Evolutionary conservation across 306 rosid species (phyloP).

Genomic region (Gleditsia sinensis): DNA sequence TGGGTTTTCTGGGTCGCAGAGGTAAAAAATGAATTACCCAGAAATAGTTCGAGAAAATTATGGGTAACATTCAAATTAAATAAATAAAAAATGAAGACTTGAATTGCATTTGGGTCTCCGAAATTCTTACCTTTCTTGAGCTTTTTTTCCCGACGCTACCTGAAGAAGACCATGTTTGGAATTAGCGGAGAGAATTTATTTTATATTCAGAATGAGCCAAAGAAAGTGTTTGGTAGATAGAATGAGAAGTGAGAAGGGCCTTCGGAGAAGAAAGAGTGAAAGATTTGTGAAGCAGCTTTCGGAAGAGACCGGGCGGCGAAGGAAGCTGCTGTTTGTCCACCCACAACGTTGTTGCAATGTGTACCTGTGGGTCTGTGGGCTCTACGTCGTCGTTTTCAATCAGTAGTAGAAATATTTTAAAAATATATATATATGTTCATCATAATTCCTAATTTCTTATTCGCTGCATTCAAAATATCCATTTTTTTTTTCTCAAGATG

Average conservation of each 20-base stretch:
- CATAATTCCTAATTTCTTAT: no score
- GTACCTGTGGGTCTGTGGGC: neutral
- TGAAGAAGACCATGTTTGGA: conserved; percentile 24
- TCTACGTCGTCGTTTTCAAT: neutral
- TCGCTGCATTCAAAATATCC: no score
- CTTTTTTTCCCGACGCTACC: conserved; percentile 10
- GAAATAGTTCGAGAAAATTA: neutral
- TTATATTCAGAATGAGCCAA: neutral
- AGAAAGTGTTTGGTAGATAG: neutral
- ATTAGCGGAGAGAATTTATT: conserved; percentile 14
- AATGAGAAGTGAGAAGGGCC: conserved; percentile 24
- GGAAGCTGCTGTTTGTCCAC: conserved; percentile 1
- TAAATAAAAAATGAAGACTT: neutral
- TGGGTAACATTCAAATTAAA: conserved; percentile 19
- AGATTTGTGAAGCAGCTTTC: neutral
- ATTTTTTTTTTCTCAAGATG: no score
- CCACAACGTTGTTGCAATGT: neutral
- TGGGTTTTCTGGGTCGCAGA: neutral
- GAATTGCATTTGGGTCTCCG: conserved; percentile 1
- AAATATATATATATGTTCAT: no score
- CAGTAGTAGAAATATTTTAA: neutral
- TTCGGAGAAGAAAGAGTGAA: conserved; percentile 11
- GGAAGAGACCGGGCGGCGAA: conserved; percentile 28
- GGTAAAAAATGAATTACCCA: neutral
- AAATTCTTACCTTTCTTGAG: conserved; percentile 37